These are phyloP conservation scores for Talaromyces adpressus DNA, from an alignment of 495 filamentous ascomycete species.

Conservation along the genomic window DNA sequence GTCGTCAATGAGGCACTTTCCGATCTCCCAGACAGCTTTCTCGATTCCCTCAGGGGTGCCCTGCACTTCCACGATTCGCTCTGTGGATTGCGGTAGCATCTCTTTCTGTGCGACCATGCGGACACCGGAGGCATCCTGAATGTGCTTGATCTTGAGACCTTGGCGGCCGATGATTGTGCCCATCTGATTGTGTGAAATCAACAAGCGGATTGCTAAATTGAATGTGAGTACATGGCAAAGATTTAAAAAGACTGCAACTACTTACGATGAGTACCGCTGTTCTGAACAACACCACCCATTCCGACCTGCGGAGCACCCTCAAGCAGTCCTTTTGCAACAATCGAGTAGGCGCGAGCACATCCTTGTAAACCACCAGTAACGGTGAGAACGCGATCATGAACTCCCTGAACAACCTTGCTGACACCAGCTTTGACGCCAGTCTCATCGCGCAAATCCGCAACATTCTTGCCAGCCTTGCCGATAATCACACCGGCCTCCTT, in stretches of 20 bases:
- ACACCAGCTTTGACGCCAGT: slow-evolving; percentile 97
- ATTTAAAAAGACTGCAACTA: slow-evolving; percentile 11
- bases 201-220: slow-evolving; percentile 75
- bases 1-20: slow-evolving; percentile 96
- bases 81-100: slow-evolving; percentile 98
- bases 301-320: slow-evolving; percentile 92
- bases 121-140: slow-evolving; percentile 93
- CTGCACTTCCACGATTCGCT: slow-evolving; percentile 93
- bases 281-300: slow-evolving; percentile 81
- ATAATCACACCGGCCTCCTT: slow-evolving; percentile 99
- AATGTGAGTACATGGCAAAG: neutral
- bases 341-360: slow-evolving; percentile 83
- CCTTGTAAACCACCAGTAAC: slow-evolving; percentile 83
- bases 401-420: slow-evolving; percentile 95
- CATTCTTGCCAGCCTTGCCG: slow-evolving; percentile 96
- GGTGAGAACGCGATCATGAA: slow-evolving; percentile 93
- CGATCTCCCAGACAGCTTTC: slow-evolving; percentile 95
- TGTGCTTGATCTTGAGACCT: slow-evolving; percentile 98
- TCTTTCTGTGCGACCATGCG: slow-evolving; percentile 99
- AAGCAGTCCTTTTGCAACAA: slow-evolving; percentile 83
- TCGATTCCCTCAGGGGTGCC: slow-evolving; percentile 91
- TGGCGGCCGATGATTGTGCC: slow-evolving; percentile 96
- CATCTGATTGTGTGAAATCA: slow-evolving; percentile 99
- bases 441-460: slow-evolving; percentile 92
- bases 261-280: slow-evolving; percentile 91